Conservation (phyloP, 345 rosid genomes). For the Brassica rapa region DNA sequence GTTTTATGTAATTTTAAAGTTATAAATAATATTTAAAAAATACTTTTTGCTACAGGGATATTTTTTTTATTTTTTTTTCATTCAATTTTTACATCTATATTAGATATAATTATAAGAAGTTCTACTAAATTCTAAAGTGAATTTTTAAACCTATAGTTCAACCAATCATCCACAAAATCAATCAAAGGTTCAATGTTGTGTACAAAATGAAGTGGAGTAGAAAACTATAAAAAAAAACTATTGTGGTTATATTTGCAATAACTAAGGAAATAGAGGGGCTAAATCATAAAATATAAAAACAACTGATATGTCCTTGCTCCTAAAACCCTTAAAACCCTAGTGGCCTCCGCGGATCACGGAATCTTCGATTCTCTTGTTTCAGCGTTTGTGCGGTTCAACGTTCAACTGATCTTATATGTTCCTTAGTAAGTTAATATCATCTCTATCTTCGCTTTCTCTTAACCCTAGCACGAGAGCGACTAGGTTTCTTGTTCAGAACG, state of each 20-base stretch:
- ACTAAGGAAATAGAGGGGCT: background rate
- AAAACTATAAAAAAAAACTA: background rate
- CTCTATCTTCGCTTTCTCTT: constrained; percentile 47
- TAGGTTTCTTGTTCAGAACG: constrained; percentile 33
- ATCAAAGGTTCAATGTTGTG: background rate
- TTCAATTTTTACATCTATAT: no score
- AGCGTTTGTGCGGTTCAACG: constrained; percentile 18
- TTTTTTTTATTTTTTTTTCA: no score
- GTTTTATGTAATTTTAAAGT: no score
- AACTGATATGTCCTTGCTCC: background rate
- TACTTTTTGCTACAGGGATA: no score
- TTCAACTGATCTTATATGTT: constrained; percentile 35
- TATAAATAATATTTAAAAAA: no score
- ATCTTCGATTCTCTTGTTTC: constrained; percentile 15
- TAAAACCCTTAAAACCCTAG: constrained; percentile 32
- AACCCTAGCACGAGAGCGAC: constrained; percentile 33
- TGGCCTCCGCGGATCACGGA: constrained; percentile 28
- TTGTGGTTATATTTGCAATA: background rate
- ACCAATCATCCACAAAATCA: background rate
- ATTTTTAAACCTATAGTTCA: no score
- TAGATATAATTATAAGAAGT: no score
- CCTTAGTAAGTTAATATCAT: constrained; percentile 47
- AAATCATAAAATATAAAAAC: constrained; percentile 6
- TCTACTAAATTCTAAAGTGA: no score
- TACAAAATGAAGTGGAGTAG: background rate